Evolutionary conservation across 1,139 yeast species (phyloP).

Genomic region (Pneumocystis sp.): DNA sequence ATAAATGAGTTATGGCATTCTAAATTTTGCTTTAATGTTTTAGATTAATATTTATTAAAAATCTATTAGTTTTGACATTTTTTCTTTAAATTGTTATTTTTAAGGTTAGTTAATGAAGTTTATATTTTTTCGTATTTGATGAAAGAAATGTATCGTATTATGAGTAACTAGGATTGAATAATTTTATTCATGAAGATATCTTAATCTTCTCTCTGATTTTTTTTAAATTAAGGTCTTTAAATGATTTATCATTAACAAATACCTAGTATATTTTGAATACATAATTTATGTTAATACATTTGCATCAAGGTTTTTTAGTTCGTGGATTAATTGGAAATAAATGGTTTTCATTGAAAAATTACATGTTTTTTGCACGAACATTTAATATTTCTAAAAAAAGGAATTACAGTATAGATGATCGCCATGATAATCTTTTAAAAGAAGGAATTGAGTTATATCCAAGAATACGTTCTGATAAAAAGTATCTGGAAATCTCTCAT

Average conservation of each 20-base stretch:
- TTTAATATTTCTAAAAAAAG: neutral
- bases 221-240: neutral
- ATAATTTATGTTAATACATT: neutral
- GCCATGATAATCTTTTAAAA: neutral
- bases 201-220: neutral
- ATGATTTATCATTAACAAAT: neutral
- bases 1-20: too few species aligned
- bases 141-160: neutral
- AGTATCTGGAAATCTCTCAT: neutral
- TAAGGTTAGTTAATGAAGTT: neutral
- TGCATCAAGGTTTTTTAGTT: neutral
- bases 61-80: neutral
- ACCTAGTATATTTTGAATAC: neutral
- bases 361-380: neutral
- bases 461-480: neutral
- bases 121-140: neutral
- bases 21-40: too few species aligned
- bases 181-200: neutral
- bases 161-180: neutral
- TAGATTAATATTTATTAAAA: too few species aligned
- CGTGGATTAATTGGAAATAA: neutral
- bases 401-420: neutral
- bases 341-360: neutral
- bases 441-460: neutral
- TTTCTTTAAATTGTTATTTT: neutral